Evolutionary conservation across 345 rosid genomes (phyloP).

Genomic region (Cardamine chenopodiifolia): DNA sequence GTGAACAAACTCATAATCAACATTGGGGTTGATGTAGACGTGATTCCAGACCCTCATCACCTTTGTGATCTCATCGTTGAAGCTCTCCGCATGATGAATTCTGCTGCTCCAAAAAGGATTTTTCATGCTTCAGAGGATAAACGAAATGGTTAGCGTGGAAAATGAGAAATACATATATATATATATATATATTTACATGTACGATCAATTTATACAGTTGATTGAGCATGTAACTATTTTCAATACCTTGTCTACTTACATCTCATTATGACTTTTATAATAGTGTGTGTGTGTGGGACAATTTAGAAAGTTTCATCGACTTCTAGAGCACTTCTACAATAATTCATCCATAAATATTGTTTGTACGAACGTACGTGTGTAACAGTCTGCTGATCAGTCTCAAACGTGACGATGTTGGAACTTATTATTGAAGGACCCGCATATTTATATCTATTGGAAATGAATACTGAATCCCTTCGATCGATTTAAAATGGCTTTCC

Average conservation of each 20-base stretch:
- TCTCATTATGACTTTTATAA: not conserved
- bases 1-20: constrained; percentile 57
- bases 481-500: not conserved
- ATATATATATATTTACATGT: too few relatives aligned
- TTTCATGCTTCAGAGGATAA: not conserved
- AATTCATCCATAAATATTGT: not conserved
- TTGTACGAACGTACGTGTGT: not conserved
- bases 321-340: not conserved
- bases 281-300: not conserved
- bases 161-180: too few relatives aligned
- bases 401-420: not conserved
- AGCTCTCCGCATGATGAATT: constrained; percentile 52
- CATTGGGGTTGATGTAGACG: constrained; percentile 60
- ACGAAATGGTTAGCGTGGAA: too few relatives aligned
- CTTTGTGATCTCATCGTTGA: constrained; percentile 61
- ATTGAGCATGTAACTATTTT: not conserved
- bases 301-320: not conserved
- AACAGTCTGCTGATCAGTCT: not conserved
- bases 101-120: constrained; percentile 19
- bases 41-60: constrained; percentile 63
- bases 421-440: not conserved
- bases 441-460: too few relatives aligned
- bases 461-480: not conserved
- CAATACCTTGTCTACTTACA: not conserved
- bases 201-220: too few relatives aligned